These are phyloP conservation scores for Sergeia podlipaevii DNA, from an alignment of 208 protist genomes.

Conservation along the genomic window DNA sequence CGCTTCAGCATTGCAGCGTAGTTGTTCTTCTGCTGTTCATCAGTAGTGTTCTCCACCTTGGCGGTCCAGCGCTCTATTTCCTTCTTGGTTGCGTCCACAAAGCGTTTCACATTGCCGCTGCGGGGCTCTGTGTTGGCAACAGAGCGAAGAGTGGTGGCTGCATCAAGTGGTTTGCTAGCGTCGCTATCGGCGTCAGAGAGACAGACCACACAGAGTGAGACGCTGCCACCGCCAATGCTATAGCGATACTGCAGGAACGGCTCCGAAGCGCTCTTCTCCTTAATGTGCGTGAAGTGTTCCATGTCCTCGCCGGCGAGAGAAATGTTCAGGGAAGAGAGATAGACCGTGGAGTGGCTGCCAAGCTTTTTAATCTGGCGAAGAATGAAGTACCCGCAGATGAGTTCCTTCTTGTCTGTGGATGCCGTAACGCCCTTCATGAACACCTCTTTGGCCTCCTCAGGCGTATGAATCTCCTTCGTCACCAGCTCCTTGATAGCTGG, in stretches of 20 bases:
- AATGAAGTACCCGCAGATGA: slow-evolving; percentile 63
- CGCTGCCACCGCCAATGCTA: slow-evolving; percentile 56
- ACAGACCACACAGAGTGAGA: slow-evolving; percentile 27
- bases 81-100: slow-evolving; percentile 66
- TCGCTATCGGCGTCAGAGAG: slow-evolving; percentile 32
- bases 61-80: slow-evolving; percentile 47
- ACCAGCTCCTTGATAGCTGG: slow-evolving; percentile 45
- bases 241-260: slow-evolving; percentile 63
- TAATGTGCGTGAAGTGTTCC: slow-evolving; percentile 40
- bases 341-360: slow-evolving; percentile 29
- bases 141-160: slow-evolving; percentile 26
- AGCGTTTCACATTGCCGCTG: slow-evolving; percentile 77
- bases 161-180: slow-evolving; percentile 21
- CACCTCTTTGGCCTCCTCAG: slow-evolving; percentile 19
- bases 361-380: slow-evolving; percentile 53
- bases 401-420: slow-evolving; percentile 31
- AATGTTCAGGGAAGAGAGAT: slow-evolving; percentile 61
- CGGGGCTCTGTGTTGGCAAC: slow-evolving; percentile 62
- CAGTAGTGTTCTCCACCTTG: slow-evolving; percentile 24
- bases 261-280: slow-evolving; percentile 40
- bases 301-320: slow-evolving; percentile 37
- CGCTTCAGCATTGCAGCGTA: slow-evolving; percentile 35
- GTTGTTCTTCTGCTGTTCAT: slow-evolving; percentile 37
- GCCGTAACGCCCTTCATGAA: slow-evolving; percentile 38
- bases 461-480: slow-evolving; percentile 28